Evolutionary conservation across 768 basidiomycete species (phyloP), one percentile per base, ranked within the genome.

Genomic region (Rhizopogon sp.): DNA sequence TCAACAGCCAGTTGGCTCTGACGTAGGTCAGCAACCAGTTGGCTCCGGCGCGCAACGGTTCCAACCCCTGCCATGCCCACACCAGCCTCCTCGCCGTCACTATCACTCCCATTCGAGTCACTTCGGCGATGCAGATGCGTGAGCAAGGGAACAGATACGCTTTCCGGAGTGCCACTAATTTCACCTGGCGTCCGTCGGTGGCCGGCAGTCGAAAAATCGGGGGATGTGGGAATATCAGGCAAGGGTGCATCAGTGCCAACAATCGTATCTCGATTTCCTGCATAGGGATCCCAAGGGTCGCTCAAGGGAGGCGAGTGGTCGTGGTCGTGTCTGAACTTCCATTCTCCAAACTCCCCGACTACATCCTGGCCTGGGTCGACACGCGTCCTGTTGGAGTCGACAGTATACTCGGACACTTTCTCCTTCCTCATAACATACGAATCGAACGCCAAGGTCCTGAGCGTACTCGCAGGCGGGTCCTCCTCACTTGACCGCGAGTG

Each of bases 11-110:
- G 7, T 31, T 31, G 31, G 31, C 31, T 31, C 31, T 31, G 31
- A 8, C 31, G 31, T 3, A 62, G 14, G 17, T 43, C 56, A 4
- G 52, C 3, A 50, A 61, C 61, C 46, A 71, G 60, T 40, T 60
- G 41, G 56, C 73, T 68, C 25, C 72, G 64, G 3, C 75, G 61
- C 31, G 68, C 69, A 5, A 70, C 72, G 2, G 78, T 79, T 11
- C 78, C 79, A 8, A 80, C 58, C 8, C 79, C 79, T 9, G 74
- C 73, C 79, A 80, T 78, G 17, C 75, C 70, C 53, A 41, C 40
- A 33, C 57, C 70, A 40, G 63, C 67, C 53, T 69, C 67, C 1
- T 50, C 60, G 22, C 28, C 4, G n/a, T 62, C 65, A 20, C 52
- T 17, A 45, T 47, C 50, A 49, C 41, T 56, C 42, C 39, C 45